Evolutionary conservation across 345 rosid species (phyloP).

Genomic region (Eucalyptus tenuipes): DNA sequence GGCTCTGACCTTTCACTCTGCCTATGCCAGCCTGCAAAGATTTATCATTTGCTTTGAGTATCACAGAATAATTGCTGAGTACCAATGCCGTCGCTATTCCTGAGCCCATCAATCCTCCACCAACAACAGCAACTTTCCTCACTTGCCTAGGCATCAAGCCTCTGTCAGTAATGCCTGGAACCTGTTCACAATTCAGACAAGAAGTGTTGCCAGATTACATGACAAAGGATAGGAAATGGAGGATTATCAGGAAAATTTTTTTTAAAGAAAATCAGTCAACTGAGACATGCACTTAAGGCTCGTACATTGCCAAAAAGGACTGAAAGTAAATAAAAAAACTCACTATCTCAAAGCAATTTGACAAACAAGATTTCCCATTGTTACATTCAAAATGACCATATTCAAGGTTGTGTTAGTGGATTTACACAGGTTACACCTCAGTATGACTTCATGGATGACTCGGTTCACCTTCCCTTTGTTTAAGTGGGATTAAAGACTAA

Average conservation of each 20-base stretch:
- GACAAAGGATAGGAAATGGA: background rate
- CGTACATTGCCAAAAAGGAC: background rate
- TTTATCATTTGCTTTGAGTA: conserved; percentile 81
- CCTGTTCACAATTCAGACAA: conserved; percentile 18
- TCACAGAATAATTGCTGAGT: conserved; percentile 68
- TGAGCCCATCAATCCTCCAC: conserved; percentile 98
- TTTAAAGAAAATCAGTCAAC: background rate
- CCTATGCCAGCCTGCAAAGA: conserved; percentile 79
- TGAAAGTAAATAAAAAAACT: background rate
- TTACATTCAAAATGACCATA: background rate
- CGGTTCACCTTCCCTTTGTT: background rate
- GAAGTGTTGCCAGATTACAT: background rate
- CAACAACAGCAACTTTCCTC: conserved; percentile 78
- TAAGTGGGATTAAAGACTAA: background rate
- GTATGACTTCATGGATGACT: background rate
- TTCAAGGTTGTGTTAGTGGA: background rate
- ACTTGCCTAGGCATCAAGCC: conserved; percentile 64
- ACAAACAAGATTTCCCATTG: background rate
- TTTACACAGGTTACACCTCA: background rate
- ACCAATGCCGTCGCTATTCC: conserved; percentile 93
- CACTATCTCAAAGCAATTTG: background rate
- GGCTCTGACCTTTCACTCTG: conserved; percentile 66
- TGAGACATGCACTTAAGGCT: background rate
- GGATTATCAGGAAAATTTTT: background rate
- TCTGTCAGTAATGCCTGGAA: conserved; percentile 81